These are phyloP conservation scores for Odontarrhena argentea DNA, from an alignment of 345 rosid genomes.

Conservation along the genomic window DNA sequence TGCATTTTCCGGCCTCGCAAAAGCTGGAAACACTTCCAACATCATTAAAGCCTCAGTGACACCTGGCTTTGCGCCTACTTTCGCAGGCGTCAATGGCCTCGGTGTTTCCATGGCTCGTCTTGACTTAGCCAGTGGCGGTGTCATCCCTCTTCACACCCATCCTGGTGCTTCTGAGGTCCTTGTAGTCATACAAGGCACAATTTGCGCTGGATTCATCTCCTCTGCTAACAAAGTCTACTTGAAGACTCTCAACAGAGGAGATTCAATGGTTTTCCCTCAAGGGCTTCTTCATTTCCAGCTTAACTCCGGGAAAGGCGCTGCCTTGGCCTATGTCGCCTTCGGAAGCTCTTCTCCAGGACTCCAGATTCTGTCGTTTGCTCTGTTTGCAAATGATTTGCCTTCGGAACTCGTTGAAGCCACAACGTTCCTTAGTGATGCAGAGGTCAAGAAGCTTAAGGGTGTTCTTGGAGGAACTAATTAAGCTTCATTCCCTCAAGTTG, in stretches of 20 bases:
- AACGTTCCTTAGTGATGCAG: slow-evolving; percentile 69
- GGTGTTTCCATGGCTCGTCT: slow-evolving; percentile 76
- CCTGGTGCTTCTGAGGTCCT: slow-evolving; percentile 72
- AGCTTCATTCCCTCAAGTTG: slow-evolving; percentile 16
- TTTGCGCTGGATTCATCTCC: slow-evolving; percentile 82
- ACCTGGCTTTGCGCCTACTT: slow-evolving; percentile 60
- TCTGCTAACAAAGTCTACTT: slow-evolving; percentile 63
- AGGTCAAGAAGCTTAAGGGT: slow-evolving; percentile 81
- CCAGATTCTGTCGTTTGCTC: slow-evolving; percentile 68
- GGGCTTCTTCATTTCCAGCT: slow-evolving; percentile 80
- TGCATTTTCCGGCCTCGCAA: slow-evolving; percentile 59
- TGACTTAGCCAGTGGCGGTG: slow-evolving; percentile 73
- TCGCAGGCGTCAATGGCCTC: slow-evolving; percentile 73
- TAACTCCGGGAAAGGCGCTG: slow-evolving; percentile 50
- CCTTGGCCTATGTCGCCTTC: slow-evolving; percentile 63
- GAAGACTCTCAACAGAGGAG: slow-evolving; percentile 56
- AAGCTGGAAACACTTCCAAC: slow-evolving; percentile 63
- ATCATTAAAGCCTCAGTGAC: slow-evolving; percentile 80
- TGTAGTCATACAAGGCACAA: slow-evolving; percentile 55
- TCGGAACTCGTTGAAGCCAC: slow-evolving; percentile 52
- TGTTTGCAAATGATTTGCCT: slow-evolving; percentile 66
- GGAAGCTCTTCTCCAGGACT: slow-evolving; percentile 76
- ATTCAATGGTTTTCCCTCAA: slow-evolving; percentile 74
- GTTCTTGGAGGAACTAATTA: slow-evolving; percentile 84
- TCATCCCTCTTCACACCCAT: slow-evolving; percentile 81